Percentiles rank a stretch among this genome's conserved stretches.
Conservation (phyloP, 805 yeast species). For the Cyberlindnera americana region DNA sequence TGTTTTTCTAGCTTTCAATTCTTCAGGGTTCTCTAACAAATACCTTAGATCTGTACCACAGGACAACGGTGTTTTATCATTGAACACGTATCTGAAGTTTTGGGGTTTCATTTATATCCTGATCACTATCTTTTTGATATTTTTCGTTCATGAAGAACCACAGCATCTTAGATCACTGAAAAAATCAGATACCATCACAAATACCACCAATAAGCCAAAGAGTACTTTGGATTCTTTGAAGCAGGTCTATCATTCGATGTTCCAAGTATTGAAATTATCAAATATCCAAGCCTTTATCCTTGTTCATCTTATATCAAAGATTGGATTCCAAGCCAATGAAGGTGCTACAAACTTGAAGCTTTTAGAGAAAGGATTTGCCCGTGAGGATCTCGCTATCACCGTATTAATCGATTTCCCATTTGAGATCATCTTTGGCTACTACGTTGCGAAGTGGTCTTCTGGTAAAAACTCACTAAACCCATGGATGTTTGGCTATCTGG, state of each 20-base stretch:
- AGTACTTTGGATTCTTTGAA: slow-evolving; percentile 32
- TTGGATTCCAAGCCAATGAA: slow-evolving; percentile 95
- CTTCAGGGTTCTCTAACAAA: slow-evolving; percentile 88
- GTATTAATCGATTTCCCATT: slow-evolving; percentile 95
- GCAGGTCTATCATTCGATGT: slow-evolving; percentile 63
- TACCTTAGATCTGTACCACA: slow-evolving; percentile 63
- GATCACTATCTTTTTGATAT: slow-evolving; percentile 58
- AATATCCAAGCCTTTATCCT: slow-evolving; percentile 71
- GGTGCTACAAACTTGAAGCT: slow-evolving; percentile 91
- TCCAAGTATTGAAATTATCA: slow-evolving; percentile 60
- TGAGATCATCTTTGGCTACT: slow-evolving; percentile 91
- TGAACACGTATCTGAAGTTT: slow-evolving; percentile 71
- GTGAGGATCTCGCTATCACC: slow-evolving; percentile 90
- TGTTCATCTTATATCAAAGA: slow-evolving; percentile 74
- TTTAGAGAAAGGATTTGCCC: slow-evolving; percentile 85
- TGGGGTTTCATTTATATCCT: slow-evolving; percentile 73
- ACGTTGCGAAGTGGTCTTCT: slow-evolving; percentile 92
- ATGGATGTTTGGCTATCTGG: slow-evolving; percentile 85
- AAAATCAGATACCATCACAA: slow-evolving; percentile 29
- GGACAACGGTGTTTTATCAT: slow-evolving; percentile 62
- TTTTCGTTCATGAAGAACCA: slow-evolving; percentile 72
- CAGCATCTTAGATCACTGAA: slow-evolving; percentile 34
- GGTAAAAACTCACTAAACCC: slow-evolving; percentile 76
- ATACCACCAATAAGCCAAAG: slow-evolving; percentile 21
- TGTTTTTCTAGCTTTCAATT: slow-evolving; percentile 83